Evolutionary conservation across 805 yeast species (phyloP).

Genomic region (Saturnispora mendoncae): DNA sequence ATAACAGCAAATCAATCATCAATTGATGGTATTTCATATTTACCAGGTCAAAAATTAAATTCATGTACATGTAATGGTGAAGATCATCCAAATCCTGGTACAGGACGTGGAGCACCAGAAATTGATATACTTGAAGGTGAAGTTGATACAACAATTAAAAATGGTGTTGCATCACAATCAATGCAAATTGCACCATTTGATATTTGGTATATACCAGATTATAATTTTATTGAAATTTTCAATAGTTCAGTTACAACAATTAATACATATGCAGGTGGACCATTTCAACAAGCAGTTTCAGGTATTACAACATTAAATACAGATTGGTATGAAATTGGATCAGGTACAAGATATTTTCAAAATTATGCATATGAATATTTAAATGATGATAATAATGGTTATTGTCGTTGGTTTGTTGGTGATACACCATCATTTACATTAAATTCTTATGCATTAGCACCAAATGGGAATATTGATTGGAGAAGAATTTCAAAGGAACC

Average conservation of each 20-base stretch:
- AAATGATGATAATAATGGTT: conserved; percentile 63
- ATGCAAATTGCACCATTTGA: conserved; percentile 90
- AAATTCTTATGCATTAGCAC: conserved; percentile 67
- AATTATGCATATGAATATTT: conserved; percentile 69
- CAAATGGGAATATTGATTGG: conserved; percentile 85
- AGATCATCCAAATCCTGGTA: conserved; percentile 81
- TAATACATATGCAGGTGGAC: conserved; percentile 90
- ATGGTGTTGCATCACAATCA: conserved; percentile 85
- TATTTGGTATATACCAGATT: conserved; percentile 90
- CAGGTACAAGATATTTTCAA: conserved; percentile 48
- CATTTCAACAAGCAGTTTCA: conserved; percentile 87
- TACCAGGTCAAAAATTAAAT: conserved; percentile 76
- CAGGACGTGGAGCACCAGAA: conserved; percentile 93
- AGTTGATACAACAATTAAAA: conserved; percentile 39
- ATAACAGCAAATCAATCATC: conserved; percentile 90
- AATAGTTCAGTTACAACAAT: conserved; percentile 62
- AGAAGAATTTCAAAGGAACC: conserved; percentile 83
- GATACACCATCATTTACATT: conserved; percentile 67
- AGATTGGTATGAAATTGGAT: conserved; percentile 71
- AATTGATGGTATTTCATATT: conserved; percentile 76
- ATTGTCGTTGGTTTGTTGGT: conserved; percentile 83
- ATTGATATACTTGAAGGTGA: conserved; percentile 89
- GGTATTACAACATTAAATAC: conserved; percentile 71
- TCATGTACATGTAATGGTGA: conserved; percentile 74
- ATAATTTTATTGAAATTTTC: conserved; percentile 64